Evolutionary conservation across 257 asterid species (phyloP).

Genomic region (Solanum paucissectum): DNA sequence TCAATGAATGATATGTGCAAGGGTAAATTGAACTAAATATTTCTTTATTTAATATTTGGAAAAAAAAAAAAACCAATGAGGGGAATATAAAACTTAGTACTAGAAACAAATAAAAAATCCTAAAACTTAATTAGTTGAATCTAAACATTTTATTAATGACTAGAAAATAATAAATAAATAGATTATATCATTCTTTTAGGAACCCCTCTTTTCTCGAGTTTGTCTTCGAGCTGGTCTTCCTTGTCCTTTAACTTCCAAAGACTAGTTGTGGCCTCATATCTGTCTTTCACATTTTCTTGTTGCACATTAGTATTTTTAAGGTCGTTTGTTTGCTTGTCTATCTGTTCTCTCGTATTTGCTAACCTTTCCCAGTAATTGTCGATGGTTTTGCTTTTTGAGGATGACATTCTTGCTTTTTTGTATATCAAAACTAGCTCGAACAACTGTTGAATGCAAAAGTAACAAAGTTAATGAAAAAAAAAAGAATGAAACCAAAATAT

Average conservation of each 20-base stretch:
- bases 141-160: background rate
- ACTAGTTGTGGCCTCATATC: background rate
- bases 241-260: background rate
- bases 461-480: background rate
- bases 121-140: background rate
- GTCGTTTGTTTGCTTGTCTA: background rate
- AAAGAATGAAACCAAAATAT: background rate
- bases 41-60: too few species aligned
- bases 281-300: background rate
- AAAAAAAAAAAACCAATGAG: background rate
- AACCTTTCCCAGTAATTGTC: background rate
- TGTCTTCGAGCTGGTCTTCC: background rate
- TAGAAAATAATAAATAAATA: background rate
- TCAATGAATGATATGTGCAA: background rate
- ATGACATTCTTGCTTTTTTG: background rate
- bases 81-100: background rate
- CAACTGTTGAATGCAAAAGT: background rate
- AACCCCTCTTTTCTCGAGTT: background rate
- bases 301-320: background rate
- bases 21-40: background rate
- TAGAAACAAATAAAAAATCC: background rate
- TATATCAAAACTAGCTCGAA: background rate
- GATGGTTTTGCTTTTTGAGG: background rate
- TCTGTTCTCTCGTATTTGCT: background rate
- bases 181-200: background rate